Evolutionary conservation across 2,329 filamentous ascomycete species (phyloP).

Genomic region (Venturia oleaginea): DNA sequence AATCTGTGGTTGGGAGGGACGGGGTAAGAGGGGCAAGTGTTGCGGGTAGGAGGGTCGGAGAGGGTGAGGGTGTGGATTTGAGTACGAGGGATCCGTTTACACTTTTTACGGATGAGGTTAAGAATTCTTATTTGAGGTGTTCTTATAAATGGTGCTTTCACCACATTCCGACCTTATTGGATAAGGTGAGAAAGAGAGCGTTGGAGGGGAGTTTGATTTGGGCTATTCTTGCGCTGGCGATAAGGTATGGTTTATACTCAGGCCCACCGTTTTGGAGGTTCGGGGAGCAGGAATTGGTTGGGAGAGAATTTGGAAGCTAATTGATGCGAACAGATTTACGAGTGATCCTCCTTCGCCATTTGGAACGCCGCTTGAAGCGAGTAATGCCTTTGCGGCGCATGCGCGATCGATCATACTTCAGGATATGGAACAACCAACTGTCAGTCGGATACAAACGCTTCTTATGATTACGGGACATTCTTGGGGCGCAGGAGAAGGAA

Average conservation of each 20-base stretch:
- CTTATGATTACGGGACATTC: conserved; percentile 38
- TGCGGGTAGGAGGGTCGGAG: conserved; percentile 18
- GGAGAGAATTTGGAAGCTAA: background rate
- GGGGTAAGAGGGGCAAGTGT: conserved; percentile 16
- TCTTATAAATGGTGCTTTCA: conserved; percentile 36
- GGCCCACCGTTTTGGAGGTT: background rate
- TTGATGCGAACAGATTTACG: conserved; percentile 25
- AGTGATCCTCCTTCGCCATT: conserved; percentile 29
- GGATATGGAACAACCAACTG: conserved; percentile 30
- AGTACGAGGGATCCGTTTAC: conserved; percentile 29
- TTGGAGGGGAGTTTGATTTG: conserved; percentile 32
- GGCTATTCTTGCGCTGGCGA: conserved; percentile 33
- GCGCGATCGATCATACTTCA: conserved; percentile 32
- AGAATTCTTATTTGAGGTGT: conserved; percentile 32
- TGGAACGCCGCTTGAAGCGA: conserved; percentile 29
- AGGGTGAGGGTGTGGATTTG: conserved; percentile 18
- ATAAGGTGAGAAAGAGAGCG: conserved; percentile 28
- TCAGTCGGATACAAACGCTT: conserved; percentile 31
- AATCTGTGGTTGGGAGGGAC: conserved; percentile 16
- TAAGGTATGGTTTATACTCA: conserved; percentile 22
- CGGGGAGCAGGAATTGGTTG: background rate
- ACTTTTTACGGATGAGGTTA: conserved; percentile 33
- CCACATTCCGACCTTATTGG: conserved; percentile 31
- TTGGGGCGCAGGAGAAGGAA: conserved; percentile 37
- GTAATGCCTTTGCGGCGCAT: conserved; percentile 33